A percentile compares a stretch with the other conserved stretches of the same genome.
These are phyloP conservation scores for Serendipita vermifera DNA, from an alignment of 768 basidiomycete species.

Conservation along the genomic window DNA sequence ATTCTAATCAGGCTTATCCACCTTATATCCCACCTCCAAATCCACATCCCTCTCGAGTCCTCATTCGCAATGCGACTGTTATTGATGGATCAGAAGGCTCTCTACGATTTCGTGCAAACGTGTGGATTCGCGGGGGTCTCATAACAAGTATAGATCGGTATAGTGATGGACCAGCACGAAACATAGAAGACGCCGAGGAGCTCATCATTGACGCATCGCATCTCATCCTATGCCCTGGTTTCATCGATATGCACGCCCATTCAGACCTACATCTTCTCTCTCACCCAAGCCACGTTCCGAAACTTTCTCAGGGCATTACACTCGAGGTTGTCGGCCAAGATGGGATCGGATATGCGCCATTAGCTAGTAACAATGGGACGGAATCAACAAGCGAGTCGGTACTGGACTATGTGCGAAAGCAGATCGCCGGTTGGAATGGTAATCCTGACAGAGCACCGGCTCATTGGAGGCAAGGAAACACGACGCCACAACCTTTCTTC, in stretches of 20 bases:
- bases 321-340: slow-evolving; percentile 25
- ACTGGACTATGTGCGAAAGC: slow-evolving; percentile 18
- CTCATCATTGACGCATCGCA: not conserved
- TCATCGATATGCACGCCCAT: slow-evolving; percentile 25
- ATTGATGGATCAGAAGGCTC: not conserved
- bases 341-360: slow-evolving; percentile 21
- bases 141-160: not conserved
- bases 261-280: slow-evolving; percentile 22
- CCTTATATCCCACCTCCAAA: not conserved
- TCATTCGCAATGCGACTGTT: not conserved
- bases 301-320: slow-evolving; percentile 23
- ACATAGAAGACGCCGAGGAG: not conserved
- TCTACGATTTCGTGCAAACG: not conserved
- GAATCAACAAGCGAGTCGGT: slow-evolving; percentile 2
- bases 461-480: slow-evolving; percentile 13
- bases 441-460: not conserved
- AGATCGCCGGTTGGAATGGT: slow-evolving; percentile 25
- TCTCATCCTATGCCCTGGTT: slow-evolving; percentile 20
- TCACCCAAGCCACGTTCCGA: slow-evolving; percentile 20
- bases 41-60: not conserved
- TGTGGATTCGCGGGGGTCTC: not conserved
- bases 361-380: slow-evolving; percentile 3
- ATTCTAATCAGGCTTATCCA: not conserved
- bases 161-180: not conserved
- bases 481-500: slow-evolving; percentile 20